Evolutionary conservation across 306 rosid genomes (phyloP), one percentile per base, ranked within the genome.

Genomic region (Casuarina cunninghamiana): DNA sequence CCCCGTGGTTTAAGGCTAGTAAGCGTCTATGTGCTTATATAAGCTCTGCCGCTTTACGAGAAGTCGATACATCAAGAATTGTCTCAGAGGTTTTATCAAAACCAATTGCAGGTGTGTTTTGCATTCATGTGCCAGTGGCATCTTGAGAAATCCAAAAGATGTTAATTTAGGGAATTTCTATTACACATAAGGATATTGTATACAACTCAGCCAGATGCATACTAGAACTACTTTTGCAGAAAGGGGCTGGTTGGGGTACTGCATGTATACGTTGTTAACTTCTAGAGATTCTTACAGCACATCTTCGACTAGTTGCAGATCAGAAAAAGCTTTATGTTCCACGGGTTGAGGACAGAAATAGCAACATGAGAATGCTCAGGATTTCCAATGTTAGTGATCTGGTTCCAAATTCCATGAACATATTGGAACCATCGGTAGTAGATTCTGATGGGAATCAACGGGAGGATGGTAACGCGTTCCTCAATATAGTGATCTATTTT

Each of bases 1-100:
- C 84, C 76, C 77, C 84, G 6, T 81, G 84, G 81, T 81, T 81
- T 65, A 81, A 76, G 80, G 69, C 35, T 63, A 81, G 84, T 62
- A 32, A 75, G 62, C 51, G 60, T 9, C 58, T 76, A 9, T 76
- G 84, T 62, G 80, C 73, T 76, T 81, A 76, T 71, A 76, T 81
- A 42, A 81, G 77, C 71, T 76, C 16, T 50, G 63, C 77, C 42
- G 53, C 80, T 71, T 81, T 81, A 81, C 77, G 80, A 61, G 84
- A 81, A 76, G 84, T 81, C 2, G 80, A 76, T 51, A 81, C 84
- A 17, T 81, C 84, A 61, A 76, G 53, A 76, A 71, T 81, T 70
- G 80, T 76, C 66, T 71, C 80, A 55, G 72, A 76, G 43, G 48
- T 81, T 70, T 55, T 76, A 76, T 76, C 80, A 63, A 38, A 53